Base-by-base conservation (phyloP, 805 yeast species). In the Maudiozyma turicensis region DNA sequence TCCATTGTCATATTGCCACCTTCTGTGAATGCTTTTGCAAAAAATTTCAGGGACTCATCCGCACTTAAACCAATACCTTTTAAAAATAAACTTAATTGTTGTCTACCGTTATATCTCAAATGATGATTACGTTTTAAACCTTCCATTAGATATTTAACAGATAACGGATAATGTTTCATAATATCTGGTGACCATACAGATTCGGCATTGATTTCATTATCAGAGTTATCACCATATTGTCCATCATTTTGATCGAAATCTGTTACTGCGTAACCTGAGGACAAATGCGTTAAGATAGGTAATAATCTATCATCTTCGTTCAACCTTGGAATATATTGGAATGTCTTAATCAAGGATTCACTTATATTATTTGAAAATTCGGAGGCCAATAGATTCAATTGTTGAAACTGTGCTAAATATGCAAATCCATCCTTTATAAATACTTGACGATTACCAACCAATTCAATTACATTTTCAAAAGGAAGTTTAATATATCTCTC, bases 291-390 rank as follows among this genome's bases (percentile, higher is more conserved):
- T 53, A 93, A 72, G 31, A 93, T 80, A 0, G 97, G 97, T 46
- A 89, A 69, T 43, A 93, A 68, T 50, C 99, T 73, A 62, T 89
- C 95, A 60, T 89, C 96, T 69, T 91, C 98, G 60, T 89, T 96
- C 49, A 91, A 70, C 9, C 90, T 74, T 6, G 96, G 95, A 48
- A 89, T 69, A 20, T 85, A 76, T 60, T 84, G 85, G 57, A 88
- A 81, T 0, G 97, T 86, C 44, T 73, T 68, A 26, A 80, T 67
- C 54, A 93, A 71, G 20, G 80, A 78, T 14, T 66, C 61, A 2
- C 65, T 62, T 47, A 90, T 68, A 49, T 70, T 64, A 39, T 71
- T 74, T 35, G 78, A 70, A 63, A 83, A 91, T 61, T 88, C 96
- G 40, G 73, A 75, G 0, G 84, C 68, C 32, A 93, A 70, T 47